phyloP scores from a whole-genome alignment of 345 rosid genomes.

The Cardiospermum halicacabum region DNA sequence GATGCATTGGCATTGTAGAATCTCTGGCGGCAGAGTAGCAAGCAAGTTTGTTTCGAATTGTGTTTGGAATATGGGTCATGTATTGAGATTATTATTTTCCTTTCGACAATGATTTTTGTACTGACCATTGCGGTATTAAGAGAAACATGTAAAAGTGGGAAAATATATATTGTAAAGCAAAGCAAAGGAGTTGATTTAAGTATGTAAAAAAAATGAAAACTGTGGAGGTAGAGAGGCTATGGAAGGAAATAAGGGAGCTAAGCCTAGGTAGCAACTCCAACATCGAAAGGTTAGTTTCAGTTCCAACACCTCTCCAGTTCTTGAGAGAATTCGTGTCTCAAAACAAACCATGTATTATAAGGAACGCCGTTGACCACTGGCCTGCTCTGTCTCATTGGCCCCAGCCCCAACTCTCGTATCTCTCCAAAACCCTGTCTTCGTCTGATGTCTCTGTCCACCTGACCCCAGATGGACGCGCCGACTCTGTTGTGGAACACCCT shows the following conservation, averaged over 20 bases:
- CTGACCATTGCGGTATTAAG: too few species aligned
- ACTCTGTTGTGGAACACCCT: constrained; percentile 36
- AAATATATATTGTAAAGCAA: too few species aligned
- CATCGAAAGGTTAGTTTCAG: constrained; percentile 39
- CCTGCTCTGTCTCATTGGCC: constrained; percentile 72
- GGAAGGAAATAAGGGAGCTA: constrained; percentile 74
- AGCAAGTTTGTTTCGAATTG: too few species aligned
- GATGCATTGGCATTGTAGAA: not conserved
- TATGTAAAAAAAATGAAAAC: constrained; percentile 4
- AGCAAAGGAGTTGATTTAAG: too few species aligned
- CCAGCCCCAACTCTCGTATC: constrained; percentile 45
- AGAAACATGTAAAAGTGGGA: too few species aligned
- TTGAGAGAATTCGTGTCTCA: constrained; percentile 60
- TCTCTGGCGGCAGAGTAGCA: too few species aligned
- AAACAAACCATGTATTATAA: constrained; percentile 77
- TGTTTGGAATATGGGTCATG: too few species aligned
- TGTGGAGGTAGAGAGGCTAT: constrained; percentile 42
- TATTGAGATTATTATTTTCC: too few species aligned
- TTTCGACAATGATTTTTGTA: too few species aligned
- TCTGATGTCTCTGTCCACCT: constrained; percentile 76
- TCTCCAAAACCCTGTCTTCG: constrained; percentile 41
- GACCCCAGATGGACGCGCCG: constrained; percentile 79
- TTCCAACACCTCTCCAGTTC: constrained; percentile 66
- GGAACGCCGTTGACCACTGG: constrained; percentile 66
- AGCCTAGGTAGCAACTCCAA: constrained; percentile 33